These are phyloP conservation scores for Solanum chmielewskii DNA, from an alignment of 257 asterid genomes.

Conservation along the genomic window DNA sequence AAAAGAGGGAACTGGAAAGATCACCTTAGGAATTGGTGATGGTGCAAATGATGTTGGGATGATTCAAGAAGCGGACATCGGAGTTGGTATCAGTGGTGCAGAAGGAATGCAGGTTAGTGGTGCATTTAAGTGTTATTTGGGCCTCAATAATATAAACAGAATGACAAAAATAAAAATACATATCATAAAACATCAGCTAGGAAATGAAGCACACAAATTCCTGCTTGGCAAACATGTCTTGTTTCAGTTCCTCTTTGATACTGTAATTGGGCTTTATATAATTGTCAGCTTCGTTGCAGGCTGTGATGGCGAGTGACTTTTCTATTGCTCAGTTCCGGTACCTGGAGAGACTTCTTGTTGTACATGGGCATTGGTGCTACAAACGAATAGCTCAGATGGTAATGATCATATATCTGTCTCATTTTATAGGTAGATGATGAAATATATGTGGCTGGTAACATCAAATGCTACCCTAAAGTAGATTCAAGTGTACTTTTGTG, in stretches of 20 bases:
- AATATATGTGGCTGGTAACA: not conserved
- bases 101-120: constrained; percentile 99
- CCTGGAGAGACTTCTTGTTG: constrained; percentile 93
- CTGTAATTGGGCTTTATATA: constrained; percentile 15
- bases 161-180: not conserved
- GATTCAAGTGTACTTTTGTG: not conserved
- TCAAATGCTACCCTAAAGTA: not conserved
- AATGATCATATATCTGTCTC: constrained; percentile 9
- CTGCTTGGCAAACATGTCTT: not conserved
- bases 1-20: constrained; percentile 92
- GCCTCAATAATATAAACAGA: not conserved
- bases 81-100: constrained; percentile 98
- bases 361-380: constrained; percentile 99
- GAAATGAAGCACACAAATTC: not conserved
- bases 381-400: constrained; percentile 99
- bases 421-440: not conserved
- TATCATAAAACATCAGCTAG: not conserved
- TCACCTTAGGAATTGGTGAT: constrained; percentile 93
- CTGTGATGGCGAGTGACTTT: constrained; percentile 99
- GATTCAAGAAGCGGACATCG: constrained; percentile 99
- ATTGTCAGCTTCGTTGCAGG: constrained; percentile 47
- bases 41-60: constrained; percentile 99
- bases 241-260: not conserved
- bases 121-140: constrained; percentile 2
- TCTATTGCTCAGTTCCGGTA: constrained; percentile 91